phyloP scores from a whole-genome alignment of 2,329 filamentous ascomycete species.

The Pleomassaria siparia region DNA sequence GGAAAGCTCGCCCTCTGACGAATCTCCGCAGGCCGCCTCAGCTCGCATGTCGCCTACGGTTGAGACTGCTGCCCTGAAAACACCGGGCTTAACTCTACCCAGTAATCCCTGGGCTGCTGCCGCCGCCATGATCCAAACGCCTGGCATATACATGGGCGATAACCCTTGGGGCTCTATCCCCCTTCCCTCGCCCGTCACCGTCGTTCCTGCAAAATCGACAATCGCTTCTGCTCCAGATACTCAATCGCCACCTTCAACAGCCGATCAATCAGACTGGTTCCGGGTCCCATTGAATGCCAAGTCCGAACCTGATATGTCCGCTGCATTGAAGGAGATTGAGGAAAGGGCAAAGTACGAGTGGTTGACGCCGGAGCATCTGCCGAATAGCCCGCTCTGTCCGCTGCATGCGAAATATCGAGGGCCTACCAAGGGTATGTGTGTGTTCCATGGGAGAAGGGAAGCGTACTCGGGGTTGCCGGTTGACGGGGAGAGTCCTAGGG shows the following conservation, averaged over 20 bases:
- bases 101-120: no score
- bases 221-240: not conserved
- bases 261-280: not conserved
- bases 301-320: conserved; percentile 4
- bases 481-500: conserved; percentile 3
- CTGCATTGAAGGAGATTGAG: conserved; percentile 20
- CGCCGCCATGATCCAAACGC: not conserved
- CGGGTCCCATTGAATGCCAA: conserved; percentile 1
- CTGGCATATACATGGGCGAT: not conserved
- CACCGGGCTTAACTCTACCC: no score
- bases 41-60: not conserved
- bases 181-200: conserved; percentile 1
- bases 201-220: no score
- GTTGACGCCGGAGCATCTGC: conserved; percentile 49
- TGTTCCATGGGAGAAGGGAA: conserved; percentile 42
- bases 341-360: conserved; percentile 40
- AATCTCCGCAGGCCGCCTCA: conserved; percentile 25
- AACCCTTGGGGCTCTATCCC: not conserved
- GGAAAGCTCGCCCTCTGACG: conserved; percentile 17
- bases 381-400: conserved; percentile 48
- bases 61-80: not conserved
- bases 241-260: not conserved
- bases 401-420: conserved; percentile 43
- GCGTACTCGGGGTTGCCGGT: conserved; percentile 2
- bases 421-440: conserved; percentile 43